Base-by-base conservation (phyloP, 768 basidiomycete genomes). In the Lactarius sanguifluus region DNA sequence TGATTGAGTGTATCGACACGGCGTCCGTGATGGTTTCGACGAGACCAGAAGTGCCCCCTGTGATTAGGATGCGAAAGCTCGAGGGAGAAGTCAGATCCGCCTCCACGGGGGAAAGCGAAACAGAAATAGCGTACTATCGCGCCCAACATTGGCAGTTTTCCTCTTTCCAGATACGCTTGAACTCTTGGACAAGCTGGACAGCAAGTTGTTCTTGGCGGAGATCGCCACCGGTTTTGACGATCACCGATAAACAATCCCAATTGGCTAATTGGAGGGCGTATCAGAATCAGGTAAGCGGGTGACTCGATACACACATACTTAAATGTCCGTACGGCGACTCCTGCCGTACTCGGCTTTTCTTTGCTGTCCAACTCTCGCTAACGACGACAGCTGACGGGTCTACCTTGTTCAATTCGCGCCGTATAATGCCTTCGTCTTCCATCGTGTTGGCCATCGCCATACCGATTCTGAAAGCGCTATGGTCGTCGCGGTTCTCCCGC, bases 21-120 rank as follows among this genome's bases (percentile, higher is more conserved):
- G 96, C 92, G 71, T 99, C 97, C 4, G 94, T 98, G 70, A 99
- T 98, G 0, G 97, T 99, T 78, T 99, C 97, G 0, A 99, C 94
- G 59, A 99, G 77, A 28, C 96, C 97, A 15, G 97, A 98, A 3
- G 86, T 86, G 56, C 90, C 92, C 6, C 96, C 95, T 1, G 95
- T 97, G 68, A 98, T 96, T 65, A 98, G 77, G 66, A 99, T 99
- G 4, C 93, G 89, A 83, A 98, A 98, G 77, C 96, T 97, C n/a
- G 30, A 59, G 18, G 40, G 57, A 66, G 38, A 3, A 55, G 52
- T 54, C 55, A 57, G 61, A 55, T 34, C 63, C 65, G 57, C 20
- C n/a, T 4, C 12, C 16, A 52, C 1, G 13, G 23, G 16, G n/a
- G 36, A 57, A 58, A 57, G 52, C 55, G 12, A 57, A 28, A 43